Evolutionary conservation across 23 red algal genomes (phyloP), one percentile per base, ranked within the genome.

Genomic region (Porphyridium purpureum): DNA sequence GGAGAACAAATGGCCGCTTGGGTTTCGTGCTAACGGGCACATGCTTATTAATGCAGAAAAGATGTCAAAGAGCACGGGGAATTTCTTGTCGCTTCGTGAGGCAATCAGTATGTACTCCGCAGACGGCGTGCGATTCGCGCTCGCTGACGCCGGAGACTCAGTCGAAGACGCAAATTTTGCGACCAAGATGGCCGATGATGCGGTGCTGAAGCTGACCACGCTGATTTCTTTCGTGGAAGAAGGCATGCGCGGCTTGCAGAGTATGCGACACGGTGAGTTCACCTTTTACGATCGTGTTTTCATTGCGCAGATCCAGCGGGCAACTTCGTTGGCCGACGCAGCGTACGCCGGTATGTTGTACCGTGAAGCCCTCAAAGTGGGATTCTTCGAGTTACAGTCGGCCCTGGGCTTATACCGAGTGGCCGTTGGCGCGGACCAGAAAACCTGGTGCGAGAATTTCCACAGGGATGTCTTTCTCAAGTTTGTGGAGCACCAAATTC

Each of bases 31-130:
- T 4, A 98, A 98, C 56, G 90, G 90, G 4, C 90, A 98, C 52
- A 65, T 84, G 31, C 50, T 86, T 64, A 66, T 98, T 28, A 81
- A 98, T 56, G 75, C 79, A 3, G 90, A 98, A 62, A 98, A 98
- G 59, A 98, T 98, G 90, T 86, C 80, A 33, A 98, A 98, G 42
- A 73, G 64, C 30, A 98, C 90, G 1, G 90, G 90, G 26, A 98
- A 98, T 59, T 98, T 98, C 64, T 25, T 98, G 29, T 86, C 90
- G 22, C 70, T 98, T 7, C 47, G 64, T n/a, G 72, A 98, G 40
- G 90, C 80, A 23, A 75, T 98, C 27, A 65, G 31, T 5, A 34
- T 46, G 32, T 98, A 81, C 69, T 72, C 90, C 2, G 74, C 90
- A 21, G 90, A 98, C 58, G 90, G 62, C 24, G 90, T 98, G 26